Conservation (phyloP, 2,329 filamentous ascomycete genomes). For the Byssothecium circinans region DNA sequence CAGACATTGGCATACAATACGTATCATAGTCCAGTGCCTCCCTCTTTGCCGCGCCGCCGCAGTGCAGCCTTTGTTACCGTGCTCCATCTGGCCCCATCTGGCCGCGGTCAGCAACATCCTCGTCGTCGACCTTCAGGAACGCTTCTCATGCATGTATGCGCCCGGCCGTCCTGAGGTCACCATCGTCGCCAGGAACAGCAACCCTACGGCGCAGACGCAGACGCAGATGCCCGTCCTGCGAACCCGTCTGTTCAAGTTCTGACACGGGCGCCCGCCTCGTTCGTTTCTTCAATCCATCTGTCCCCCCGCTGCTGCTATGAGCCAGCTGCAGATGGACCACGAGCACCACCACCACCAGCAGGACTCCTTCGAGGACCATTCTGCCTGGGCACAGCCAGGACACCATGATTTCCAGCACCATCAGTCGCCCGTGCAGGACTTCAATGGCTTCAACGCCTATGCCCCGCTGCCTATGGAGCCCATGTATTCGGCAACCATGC, state of each 20-base stretch:
- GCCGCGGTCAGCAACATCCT: conserved; percentile 15
- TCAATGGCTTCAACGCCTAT: conserved; percentile 43
- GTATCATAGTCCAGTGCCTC: background rate
- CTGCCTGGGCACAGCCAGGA: conserved; percentile 35
- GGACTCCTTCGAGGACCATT: conserved; percentile 40
- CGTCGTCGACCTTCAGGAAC: conserved; percentile 38
- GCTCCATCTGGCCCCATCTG: conserved; percentile 20
- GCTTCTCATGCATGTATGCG: conserved; percentile 45
- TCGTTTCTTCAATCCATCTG: conserved; percentile 7
- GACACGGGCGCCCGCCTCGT: conserved; percentile 22
- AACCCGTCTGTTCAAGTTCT: conserved; percentile 22
- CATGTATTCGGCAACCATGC: conserved; percentile 42
- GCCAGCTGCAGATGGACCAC: conserved; percentile 47
- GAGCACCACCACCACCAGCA: conserved; percentile 39
- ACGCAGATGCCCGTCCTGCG: conserved; percentile 37
- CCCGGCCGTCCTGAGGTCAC: conserved; percentile 35
- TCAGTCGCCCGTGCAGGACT: conserved; percentile 45
- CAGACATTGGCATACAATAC: background rate
- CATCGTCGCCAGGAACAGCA: conserved; percentile 33
- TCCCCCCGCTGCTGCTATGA: conserved; percentile 36
- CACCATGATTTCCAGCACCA: conserved; percentile 36
- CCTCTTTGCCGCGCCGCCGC: conserved; percentile 21
- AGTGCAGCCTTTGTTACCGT: conserved; percentile 14
- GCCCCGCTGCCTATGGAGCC: conserved; percentile 45
- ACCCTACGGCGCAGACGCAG: conserved; percentile 17